These are phyloP conservation scores for Penicillium hesseltinei DNA, from an alignment of 2,329 filamentous ascomycete genomes.

Conservation along the genomic window DNA sequence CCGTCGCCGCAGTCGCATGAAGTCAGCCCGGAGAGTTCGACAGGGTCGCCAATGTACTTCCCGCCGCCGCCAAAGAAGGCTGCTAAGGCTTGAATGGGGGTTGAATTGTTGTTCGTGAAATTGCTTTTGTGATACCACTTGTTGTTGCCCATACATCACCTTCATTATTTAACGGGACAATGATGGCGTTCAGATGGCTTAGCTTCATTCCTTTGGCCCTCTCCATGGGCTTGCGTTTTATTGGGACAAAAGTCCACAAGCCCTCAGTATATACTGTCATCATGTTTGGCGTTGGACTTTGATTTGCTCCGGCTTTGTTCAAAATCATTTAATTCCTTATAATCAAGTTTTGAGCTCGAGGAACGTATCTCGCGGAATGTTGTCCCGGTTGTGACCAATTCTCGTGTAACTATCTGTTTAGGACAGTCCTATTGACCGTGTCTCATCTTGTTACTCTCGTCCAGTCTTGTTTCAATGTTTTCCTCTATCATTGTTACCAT, in stretches of 20 bases:
- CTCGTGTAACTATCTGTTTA: too few relatives aligned
- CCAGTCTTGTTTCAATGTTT: too few relatives aligned
- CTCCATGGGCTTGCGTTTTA: not conserved
- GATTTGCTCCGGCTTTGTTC: not conserved
- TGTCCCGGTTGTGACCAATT: too few relatives aligned
- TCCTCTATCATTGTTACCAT: too few relatives aligned
- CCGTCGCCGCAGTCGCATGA: conserved; percentile 24
- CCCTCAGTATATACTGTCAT: conserved; percentile 1
- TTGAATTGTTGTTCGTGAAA: not conserved
- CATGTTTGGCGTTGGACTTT: conserved; percentile 1
- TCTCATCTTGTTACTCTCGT: too few relatives aligned
- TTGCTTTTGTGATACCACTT: conserved; percentile 11
- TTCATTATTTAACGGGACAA: conserved; percentile 6
- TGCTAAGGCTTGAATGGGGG: conserved; percentile 21
- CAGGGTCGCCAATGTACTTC: conserved; percentile 39
- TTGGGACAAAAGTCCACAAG: not conserved
- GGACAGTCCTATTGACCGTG: too few relatives aligned
- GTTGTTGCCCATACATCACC: conserved; percentile 1
- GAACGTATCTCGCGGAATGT: too few relatives aligned
- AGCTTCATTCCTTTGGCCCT: not conserved
- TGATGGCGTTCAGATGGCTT: not conserved
- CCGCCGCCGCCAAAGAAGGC: conserved; percentile 46
- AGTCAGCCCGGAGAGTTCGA: conserved; percentile 4
- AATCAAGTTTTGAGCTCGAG: too few relatives aligned
- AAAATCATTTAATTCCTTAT: not conserved